A percentile compares a stretch with the other conserved stretches of the same genome.
Conservation (phyloP, 2,329 filamentous ascomycete species). For the Dothidotthia symphoricarpi region DNA sequence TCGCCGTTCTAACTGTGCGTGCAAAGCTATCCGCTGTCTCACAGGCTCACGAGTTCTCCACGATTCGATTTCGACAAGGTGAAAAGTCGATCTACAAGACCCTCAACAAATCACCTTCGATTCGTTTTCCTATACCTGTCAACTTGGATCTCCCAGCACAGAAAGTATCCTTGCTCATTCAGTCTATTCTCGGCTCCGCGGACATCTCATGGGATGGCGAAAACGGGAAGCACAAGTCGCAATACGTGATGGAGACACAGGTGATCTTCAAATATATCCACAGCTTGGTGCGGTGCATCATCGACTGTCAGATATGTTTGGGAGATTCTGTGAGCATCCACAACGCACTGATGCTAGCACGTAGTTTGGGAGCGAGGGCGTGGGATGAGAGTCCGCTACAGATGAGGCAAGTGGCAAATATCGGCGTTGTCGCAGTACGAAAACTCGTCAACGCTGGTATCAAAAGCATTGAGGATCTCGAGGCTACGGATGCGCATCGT, state of each 20-base stretch:
- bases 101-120: conserved; percentile 66
- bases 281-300: conserved; percentile 70
- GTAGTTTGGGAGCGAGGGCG: conserved; percentile 69
- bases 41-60: conserved; percentile 69
- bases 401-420: conserved; percentile 75
- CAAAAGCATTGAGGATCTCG: conserved; percentile 68
- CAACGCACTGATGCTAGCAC: conserved; percentile 71
- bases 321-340: conserved; percentile 66
- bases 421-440: conserved; percentile 72
- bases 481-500: conserved; percentile 62
- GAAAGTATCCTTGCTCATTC: conserved; percentile 76
- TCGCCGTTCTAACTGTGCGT: conserved; percentile 4
- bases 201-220: conserved; percentile 57
- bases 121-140: conserved; percentile 70
- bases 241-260: conserved; percentile 60
- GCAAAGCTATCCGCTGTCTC: conserved; percentile 63
- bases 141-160: conserved; percentile 65
- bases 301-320: conserved; percentile 66
- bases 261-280: conserved; percentile 67
- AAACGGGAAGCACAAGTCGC: conserved; percentile 53
- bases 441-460: conserved; percentile 73
- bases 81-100: conserved; percentile 70
- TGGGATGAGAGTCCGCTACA: conserved; percentile 85
- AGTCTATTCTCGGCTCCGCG: conserved; percentile 67
- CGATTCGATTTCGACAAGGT: conserved; percentile 66